A percentile compares a stretch with the other conserved stretches of the same genome.
Conservation (phyloP, 495 filamentous ascomycete genomes). For the Aspergillus hancockii region DNA sequence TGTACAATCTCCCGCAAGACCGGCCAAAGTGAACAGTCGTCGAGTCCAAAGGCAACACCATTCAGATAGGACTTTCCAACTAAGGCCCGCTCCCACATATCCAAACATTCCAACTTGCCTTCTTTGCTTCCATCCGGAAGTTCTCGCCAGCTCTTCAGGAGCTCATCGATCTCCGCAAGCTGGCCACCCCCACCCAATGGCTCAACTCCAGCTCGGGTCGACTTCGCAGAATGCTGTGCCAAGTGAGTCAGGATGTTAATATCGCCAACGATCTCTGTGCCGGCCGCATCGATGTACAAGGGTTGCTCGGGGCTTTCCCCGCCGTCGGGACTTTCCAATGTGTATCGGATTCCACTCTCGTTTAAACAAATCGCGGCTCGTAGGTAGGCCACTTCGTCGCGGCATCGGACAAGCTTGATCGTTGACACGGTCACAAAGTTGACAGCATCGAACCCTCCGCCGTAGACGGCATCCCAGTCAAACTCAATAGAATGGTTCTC, state of each 20-base stretch:
- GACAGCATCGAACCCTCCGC: constrained; percentile 82
- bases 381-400: constrained; percentile 56
- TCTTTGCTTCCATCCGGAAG: constrained; percentile 16
- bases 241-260: constrained; percentile 34
- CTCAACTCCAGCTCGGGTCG: constrained; percentile 33
- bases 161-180: constrained; percentile 33
- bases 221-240: constrained; percentile 24
- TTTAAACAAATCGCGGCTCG: constrained; percentile 58
- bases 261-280: constrained; percentile 34
- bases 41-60: constrained; percentile 55
- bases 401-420: constrained; percentile 53
- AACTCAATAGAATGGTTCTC: constrained; percentile 80
- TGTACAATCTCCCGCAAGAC: constrained; percentile 60
- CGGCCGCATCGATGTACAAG: constrained; percentile 31
- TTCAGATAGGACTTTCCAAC: constrained; percentile 55
- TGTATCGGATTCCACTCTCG: constrained; percentile 60
- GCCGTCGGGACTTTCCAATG: constrained; percentile 17
- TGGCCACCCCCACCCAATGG: constrained; percentile 33
- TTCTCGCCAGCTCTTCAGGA: constrained; percentile 36
- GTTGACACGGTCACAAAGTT: constrained; percentile 61
- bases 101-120: constrained; percentile 27
- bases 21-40: constrained; percentile 74
- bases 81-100: constrained; percentile 52
- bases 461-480: constrained; percentile 79
- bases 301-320: constrained; percentile 17